Conservation (phyloP, 768 basidiomycete genomes). For the Suillus subluteus region DNA sequence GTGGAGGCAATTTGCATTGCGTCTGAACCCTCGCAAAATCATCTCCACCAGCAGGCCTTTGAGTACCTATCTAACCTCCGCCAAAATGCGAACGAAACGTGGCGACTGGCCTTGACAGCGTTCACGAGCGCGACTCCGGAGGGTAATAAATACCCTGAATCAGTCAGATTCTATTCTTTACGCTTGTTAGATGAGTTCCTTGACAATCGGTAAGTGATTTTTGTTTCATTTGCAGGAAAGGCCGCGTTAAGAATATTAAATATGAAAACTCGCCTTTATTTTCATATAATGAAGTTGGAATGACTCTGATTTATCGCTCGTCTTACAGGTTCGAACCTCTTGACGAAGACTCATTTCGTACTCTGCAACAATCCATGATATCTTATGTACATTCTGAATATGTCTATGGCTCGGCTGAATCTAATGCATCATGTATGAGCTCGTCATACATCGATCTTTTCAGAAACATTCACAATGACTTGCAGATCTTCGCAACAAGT, state of each 20-base stretch:
- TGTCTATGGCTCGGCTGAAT: slow-evolving; percentile 82
- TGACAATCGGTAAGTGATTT: slow-evolving; percentile 70
- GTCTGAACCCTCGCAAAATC: slow-evolving; percentile 71
- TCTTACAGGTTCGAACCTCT: slow-evolving; percentile 61
- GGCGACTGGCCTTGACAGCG: slow-evolving; percentile 79
- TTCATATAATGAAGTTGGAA: background rate
- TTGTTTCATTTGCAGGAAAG: background rate
- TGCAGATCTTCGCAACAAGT: slow-evolving; percentile 91
- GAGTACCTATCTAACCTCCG: slow-evolving; percentile 80
- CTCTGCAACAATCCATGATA: slow-evolving; percentile 75
- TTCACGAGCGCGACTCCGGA: slow-evolving; percentile 66
- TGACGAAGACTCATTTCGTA: slow-evolving; percentile 70
- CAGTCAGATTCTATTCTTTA: slow-evolving; percentile 81
- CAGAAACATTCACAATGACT: slow-evolving; percentile 17
- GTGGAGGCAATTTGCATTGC: slow-evolving; percentile 89
- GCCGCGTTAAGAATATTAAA: background rate
- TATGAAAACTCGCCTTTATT: background rate
- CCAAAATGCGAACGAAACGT: slow-evolving; percentile 72
- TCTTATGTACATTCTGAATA: slow-evolving; percentile 89
- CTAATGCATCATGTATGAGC: slow-evolving; percentile 75
- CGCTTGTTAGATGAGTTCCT: slow-evolving; percentile 82
- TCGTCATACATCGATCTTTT: slow-evolving; percentile 17
- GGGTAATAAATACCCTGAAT: slow-evolving; percentile 71
- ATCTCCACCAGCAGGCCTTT: slow-evolving; percentile 84
- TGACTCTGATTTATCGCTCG: slow-evolving; percentile 15